Conservation (phyloP, 1,139 yeast genomes). For the Yamadazyma siamensis region DNA sequence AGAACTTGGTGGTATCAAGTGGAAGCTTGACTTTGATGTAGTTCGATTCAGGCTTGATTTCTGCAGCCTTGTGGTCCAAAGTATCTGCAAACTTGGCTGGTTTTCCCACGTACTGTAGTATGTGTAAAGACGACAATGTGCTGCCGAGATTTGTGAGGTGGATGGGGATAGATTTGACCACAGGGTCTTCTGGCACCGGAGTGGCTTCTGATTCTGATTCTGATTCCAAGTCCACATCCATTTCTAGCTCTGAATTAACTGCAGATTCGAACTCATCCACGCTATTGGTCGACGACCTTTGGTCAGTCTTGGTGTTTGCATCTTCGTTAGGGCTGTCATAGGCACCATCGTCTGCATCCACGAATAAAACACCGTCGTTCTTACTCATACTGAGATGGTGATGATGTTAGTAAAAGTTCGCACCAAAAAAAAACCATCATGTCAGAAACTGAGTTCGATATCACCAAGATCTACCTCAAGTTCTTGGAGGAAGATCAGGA, state of each 20-base stretch:
- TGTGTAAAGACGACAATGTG: slow-evolving; percentile 31
- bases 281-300: no score
- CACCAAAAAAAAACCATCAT: slow-evolving; percentile 10
- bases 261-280: slow-evolving; percentile 4
- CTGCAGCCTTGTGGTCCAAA: slow-evolving; percentile 32
- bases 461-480: slow-evolving; percentile 72
- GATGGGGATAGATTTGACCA: slow-evolving; percentile 73
- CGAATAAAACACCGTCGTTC: no score
- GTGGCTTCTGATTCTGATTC: slow-evolving; percentile 7
- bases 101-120: slow-evolving; percentile 72
- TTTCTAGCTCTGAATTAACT: slow-evolving; percentile 8
- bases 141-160: slow-evolving; percentile 24
- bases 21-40: slow-evolving; percentile 71
- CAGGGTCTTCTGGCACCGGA: slow-evolving; percentile 68
- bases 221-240: slow-evolving; percentile 11
- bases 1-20: slow-evolving; percentile 58
- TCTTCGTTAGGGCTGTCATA: no score
- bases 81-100: slow-evolving; percentile 42
- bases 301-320: no score
- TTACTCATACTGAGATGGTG: no score
- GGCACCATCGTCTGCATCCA: no score
- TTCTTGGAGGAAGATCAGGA: slow-evolving; percentile 85
- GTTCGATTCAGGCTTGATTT: slow-evolving; percentile 59
- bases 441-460: slow-evolving; percentile 56
- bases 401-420: no score